A percentile compares a stretch with the other conserved stretches of the same genome.
These are phyloP conservation scores for Debaryomyces sp. DNA, from an alignment of 1,139 yeast genomes.

Conservation along the genomic window DNA sequence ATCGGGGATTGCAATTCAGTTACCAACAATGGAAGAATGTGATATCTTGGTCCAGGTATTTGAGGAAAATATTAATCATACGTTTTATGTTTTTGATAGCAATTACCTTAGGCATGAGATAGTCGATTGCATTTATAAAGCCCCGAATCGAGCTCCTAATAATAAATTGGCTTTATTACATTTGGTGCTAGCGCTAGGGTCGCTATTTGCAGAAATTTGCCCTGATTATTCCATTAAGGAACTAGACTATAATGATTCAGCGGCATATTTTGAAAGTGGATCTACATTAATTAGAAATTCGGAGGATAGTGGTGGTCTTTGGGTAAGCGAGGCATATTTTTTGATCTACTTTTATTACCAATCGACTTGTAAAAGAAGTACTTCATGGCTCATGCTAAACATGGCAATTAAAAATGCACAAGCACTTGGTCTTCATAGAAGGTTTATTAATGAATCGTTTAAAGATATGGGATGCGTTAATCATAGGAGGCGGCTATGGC, in stretches of 20 bases:
- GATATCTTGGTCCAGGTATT: conserved; percentile 17
- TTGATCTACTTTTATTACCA: conserved; percentile 43
- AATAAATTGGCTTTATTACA: conserved; percentile 12
- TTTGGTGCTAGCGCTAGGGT: conserved; percentile 12
- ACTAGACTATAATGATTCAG: neutral
- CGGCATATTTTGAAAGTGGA: conserved; percentile 35
- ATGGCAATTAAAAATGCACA: conserved; percentile 29
- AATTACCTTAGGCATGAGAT: conserved; percentile 12
- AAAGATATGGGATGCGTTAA: conserved; percentile 13
- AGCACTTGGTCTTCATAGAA: conserved; percentile 26
- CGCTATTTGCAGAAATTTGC: conserved; percentile 10
- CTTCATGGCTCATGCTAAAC: conserved; percentile 42
- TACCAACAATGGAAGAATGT: conserved; percentile 18
- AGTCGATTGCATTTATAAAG: conserved; percentile 18
- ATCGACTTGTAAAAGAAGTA: conserved; percentile 36
- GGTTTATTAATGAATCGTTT: conserved; percentile 24
- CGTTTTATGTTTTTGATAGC: conserved; percentile 17
- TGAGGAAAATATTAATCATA: conserved; percentile 22
- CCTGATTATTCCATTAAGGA: neutral
- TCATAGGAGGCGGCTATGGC: conserved; percentile 39
- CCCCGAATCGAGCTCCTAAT: conserved; percentile 10
- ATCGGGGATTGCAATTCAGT: conserved; percentile 13
- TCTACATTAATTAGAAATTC: conserved; percentile 28
- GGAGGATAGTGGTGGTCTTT: conserved; percentile 40
- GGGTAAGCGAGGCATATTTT: conserved; percentile 45